Evolutionary conservation across 805 yeast species (phyloP), one percentile per base, ranked within the genome.

Genomic region (Osmozyma mogii): DNA sequence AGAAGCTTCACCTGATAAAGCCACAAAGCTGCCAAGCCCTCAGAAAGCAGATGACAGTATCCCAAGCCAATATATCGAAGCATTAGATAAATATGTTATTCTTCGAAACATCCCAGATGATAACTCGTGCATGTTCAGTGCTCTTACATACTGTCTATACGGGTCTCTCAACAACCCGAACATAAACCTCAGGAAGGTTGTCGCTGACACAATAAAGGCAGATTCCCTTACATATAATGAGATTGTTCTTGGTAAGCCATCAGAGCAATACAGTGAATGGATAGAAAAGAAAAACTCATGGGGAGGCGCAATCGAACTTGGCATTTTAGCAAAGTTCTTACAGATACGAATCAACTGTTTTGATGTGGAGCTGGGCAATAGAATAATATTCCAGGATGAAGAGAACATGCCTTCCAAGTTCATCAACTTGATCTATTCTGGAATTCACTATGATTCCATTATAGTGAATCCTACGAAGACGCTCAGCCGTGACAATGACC

Each of bases 301-400:
- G 94, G 94, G 94, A 17, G 94, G 94, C 5, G 89, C 84, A 3
- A 80, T 82, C 27, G 94, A 82, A 47, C 53, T 81, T 26, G 72
- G 75, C 6, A 77, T 82, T 5, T 47, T 82, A 17, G 65, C 83
- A 2, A 59, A 65, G 19, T 61, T 65, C 37, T 60, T 78, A 23
- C 57, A 60, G 4, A 52, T 78, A 5, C 60, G 69, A 3, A 74
- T 82, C 24, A 58, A 66, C 31, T 74, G 84, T 8, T 48, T 78
- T 17, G 92, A 82, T 44, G 72, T 82, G 15, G 78, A 74, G 41
- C 74, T 73, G 35, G 72, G 72, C 5, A 59, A 73, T 15, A 50
- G 69, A 21, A 80, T 79, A 40, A 57, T 58, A 19, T 81, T 80
- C 50, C 51, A 50, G 26, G 43, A 45, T 27, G 61, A 49, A 22